Evolutionary conservation across 768 basidiomycete genomes (phyloP), one percentile per base, ranked within the genome.

Genomic region (Termitomyces sp.): DNA sequence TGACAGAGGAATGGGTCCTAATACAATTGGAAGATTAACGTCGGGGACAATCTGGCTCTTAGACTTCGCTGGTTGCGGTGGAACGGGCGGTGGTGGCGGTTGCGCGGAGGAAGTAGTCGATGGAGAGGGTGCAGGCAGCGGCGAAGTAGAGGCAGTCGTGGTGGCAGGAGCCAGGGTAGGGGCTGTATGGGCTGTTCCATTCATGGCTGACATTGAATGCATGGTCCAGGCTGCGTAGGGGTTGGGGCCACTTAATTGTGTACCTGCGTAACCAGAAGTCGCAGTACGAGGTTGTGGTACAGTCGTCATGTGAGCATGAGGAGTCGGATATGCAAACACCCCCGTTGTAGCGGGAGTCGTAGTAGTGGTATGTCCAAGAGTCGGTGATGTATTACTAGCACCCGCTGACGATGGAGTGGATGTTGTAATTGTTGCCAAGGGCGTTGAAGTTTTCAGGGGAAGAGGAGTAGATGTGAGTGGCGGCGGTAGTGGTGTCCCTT

Each of bases 21-120:
- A 76, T 38, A 90, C 70, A 59, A 94, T 92, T 9, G 92, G 91
- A 49, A 92, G 80, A 49, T 84, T 81, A 33, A 91, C 87, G 55
- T 81, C 79, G 13, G 80, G 76, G 48, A 79, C 72, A 20, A 69
- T 55, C 11, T 71, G 58, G 49, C 66, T 69, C 38, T 32, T 26
- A 3, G 62, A 33, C n/a, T 63, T 57, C 18, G 40, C 45, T 57
- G 54, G n/a, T 36, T 60, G 54, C 45, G 63, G 56, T 54, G 63
- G 52, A 52, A 60, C 49, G 57, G 63, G 26, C 54, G 62, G 65
- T 26, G 78, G 71, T 18, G 74, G 63, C 22, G 59, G 41, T 55
- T 54, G 61, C 51, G 49, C 43, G 33, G 51, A 52, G 30, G 62
- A 33, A 45, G 63, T 52, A 41, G 63, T 55, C 26, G 38, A 52